These are phyloP conservation scores for Plasmodium fragile DNA, from an alignment of 169 alveolate species.

Conservation along the genomic window DNA sequence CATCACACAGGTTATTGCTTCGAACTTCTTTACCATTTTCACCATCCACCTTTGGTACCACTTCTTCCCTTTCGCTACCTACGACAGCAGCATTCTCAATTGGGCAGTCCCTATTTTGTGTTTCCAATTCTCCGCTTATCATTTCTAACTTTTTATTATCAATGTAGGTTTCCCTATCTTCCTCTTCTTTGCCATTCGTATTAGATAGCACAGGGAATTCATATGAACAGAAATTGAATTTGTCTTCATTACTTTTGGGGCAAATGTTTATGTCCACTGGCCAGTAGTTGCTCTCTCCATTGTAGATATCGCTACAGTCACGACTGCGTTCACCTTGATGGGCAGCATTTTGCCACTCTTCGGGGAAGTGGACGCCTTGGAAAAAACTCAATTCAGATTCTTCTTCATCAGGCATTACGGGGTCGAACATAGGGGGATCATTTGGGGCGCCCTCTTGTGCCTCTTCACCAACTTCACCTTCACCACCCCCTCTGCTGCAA, in stretches of 20 bases:
- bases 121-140: background rate
- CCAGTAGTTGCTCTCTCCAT: background rate
- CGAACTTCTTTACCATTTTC: background rate
- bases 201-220: background rate
- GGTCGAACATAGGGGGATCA: background rate
- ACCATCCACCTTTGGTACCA: background rate
- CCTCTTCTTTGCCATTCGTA: background rate
- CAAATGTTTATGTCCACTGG: background rate
- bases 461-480: background rate
- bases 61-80: background rate
- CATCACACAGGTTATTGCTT: background rate
- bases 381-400: background rate
- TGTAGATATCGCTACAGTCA: background rate
- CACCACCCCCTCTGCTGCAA: background rate
- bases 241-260: background rate
- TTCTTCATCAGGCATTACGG: background rate
- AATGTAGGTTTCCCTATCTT: background rate
- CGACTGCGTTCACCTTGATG: background rate
- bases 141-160: background rate
- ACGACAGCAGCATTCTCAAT: background rate
- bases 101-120: background rate
- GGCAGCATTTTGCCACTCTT: background rate
- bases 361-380: background rate
- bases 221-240: background rate
- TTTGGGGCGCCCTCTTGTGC: background rate